Evolutionary conservation across 176 grass and related monocot genomes (phyloP), one percentile per base, ranked within the genome.

Genomic region (Oryza meridionalis): DNA sequence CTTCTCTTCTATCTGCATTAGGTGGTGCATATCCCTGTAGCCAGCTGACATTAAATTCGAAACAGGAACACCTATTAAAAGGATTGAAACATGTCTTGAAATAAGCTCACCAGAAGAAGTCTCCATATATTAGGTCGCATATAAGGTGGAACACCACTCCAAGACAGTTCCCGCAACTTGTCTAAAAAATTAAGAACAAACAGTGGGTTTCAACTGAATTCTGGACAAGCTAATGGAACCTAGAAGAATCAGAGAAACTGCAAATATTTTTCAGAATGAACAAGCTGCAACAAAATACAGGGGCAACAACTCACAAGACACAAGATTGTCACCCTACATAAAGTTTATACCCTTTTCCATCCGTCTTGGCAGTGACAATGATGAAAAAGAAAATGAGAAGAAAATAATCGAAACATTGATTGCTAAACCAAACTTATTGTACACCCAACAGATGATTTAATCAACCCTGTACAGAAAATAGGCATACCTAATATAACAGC

Each of bases 1-100:
- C 84, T 84, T 92, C 89, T 44, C 93, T 71, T 76, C 97, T 89
- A 92, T 99, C 97, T 84, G 90, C 90, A 92, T 94, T 99, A 75
- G 97, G 97, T 68, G 97, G 91, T 65, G 97, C 97, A 84, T 99
- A 96, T 94, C 97, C 93, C 97, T 99, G 91, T 84, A 85, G 81
- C 80, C 84, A 94, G 83, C 89, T 92, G 76, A 94, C 86, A 81
- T 99, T 90, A 99, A 92, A 90, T 90, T 90, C 79, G 87, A 90
- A 81, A 77, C 21, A 72, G 80, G 55, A 43, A 91, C 32, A 55
- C 7, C 35, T n/a, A 69, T 31, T 86, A 74, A 88, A 37, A 46
- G 37, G 22, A 83, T 3, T 17, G 22, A 21, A 69, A 69, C 16
- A 19, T 6, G 85, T 69, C 67, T 78, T 44, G 67, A 5, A 13